Base-by-base conservation (phyloP, 495 filamentous ascomycete species). In the Paragyromitra xinjiangensis region DNA sequence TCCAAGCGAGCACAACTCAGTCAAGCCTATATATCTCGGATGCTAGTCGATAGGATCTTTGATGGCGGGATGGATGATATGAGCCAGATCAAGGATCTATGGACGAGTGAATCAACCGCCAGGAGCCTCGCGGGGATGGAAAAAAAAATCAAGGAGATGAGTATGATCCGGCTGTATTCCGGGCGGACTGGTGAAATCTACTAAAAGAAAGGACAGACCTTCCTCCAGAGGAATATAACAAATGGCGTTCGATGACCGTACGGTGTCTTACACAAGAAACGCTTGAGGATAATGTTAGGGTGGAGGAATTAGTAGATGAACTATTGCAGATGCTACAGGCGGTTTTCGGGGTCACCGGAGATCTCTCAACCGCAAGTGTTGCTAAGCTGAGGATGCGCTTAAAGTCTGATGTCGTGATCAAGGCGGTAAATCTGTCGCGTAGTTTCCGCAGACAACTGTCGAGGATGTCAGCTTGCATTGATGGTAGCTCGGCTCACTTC, bases 211-310 rank as follows among this genome's bases (percentile, higher is more conserved):
- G 19, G 22, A n/a, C 22, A 64, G 40, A 48, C 26, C 62, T 64
- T 26, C n/a, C 24, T 22, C 62, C 62, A 48, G 62, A 44, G 48
- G 62, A 64, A 48, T 64, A 50, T 40, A 64, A 64, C 11, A 64
- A 64, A 48, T 64, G 62, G 40, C 39, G 62, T 48, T 64, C 39
- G 19, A 64, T 24, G 39, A 45, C 39, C 22, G 62, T 64, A 7
- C 62, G 62, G 16, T 19, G 48, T 48, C 62, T 64, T n/a, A 3
- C 62, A 22, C 62, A 12, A 26, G 48, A 64, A 48, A 0, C 40
- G 7, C n/a, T 48, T 3, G 62, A 29, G n/a, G 62, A 12, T 45
- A 64, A 64, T 26, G 9, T 19, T 45, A 40, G 62, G n/a, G 40
- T 64, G 22, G 40, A 48, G 26, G n/a, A 45, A 9, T 37, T 64